Percentiles rank a stretch among this genome's conserved stretches.
These are phyloP conservation scores for Phytophthora rubi DNA, from an alignment of 352 stramenopile species.

Conservation along the genomic window DNA sequence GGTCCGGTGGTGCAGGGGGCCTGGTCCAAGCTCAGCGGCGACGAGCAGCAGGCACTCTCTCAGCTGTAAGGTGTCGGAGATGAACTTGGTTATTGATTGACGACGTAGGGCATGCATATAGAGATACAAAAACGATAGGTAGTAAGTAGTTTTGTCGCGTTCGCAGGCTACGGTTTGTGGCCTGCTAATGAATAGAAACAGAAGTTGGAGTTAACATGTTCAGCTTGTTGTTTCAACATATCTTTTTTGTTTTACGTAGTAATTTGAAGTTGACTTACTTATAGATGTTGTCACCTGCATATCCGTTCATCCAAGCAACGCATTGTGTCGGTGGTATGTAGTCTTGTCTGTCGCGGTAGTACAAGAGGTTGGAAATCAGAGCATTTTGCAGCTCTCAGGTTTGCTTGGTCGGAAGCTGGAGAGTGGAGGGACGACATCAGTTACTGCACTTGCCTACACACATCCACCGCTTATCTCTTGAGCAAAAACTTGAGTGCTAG, in stretches of 20 bases:
- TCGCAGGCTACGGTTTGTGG: conserved; percentile 13
- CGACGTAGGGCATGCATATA: conserved; percentile 38
- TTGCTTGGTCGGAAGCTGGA: conserved; percentile 16
- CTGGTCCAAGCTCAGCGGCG: conserved; percentile 70
- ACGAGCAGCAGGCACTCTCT: conserved; percentile 77
- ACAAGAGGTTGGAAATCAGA: background rate
- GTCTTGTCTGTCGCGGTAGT: conserved; percentile 12
- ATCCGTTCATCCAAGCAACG: background rate
- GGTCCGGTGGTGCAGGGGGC: conserved; percentile 64
- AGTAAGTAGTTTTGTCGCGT: conserved; percentile 38
- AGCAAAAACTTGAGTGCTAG: conserved; percentile 78
- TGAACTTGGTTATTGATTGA: conserved; percentile 35
- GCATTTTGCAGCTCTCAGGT: conserved; percentile 8
- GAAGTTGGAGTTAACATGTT: conserved; percentile 17
- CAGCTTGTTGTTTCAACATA: conserved; percentile 7
- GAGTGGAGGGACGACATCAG: conserved; percentile 6
- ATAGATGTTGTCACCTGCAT: conserved; percentile 6
- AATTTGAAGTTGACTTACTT: conserved; percentile 30
- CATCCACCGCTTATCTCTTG: conserved; percentile 56
- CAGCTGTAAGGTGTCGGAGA: conserved; percentile 47
- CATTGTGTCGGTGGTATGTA: background rate
- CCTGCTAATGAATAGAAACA: conserved; percentile 37
- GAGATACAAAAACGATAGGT: conserved; percentile 36
- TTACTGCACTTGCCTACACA: conserved; percentile 19
- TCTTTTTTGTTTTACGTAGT: background rate